Conservation (phyloP, 441 rosid genomes). For the Pelargonium fulgidum region DNA sequence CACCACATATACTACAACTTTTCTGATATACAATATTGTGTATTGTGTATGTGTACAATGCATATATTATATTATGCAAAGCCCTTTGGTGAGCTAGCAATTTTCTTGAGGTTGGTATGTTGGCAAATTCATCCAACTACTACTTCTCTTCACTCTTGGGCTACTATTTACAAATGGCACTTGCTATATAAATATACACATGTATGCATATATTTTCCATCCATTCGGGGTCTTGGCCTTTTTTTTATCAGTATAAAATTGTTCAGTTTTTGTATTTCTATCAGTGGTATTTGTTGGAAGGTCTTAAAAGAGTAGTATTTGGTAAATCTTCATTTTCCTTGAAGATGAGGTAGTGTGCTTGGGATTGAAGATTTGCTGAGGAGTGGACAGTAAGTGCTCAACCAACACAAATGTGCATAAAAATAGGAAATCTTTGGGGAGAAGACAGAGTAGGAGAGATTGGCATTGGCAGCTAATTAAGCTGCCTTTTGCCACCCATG, state of each 20-base stretch:
- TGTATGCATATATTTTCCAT: neutral
- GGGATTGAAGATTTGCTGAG: conserved; percentile 43
- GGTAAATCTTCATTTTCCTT: conserved; percentile 29
- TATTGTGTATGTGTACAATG: neutral
- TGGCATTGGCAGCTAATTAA: conserved; percentile 12
- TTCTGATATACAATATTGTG: neutral
- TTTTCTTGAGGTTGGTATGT: conserved; percentile 32
- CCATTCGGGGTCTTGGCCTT: neutral
- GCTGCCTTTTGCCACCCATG: conserved; percentile 13
- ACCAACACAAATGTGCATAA: conserved; percentile 28
- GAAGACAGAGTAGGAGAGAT: conserved; percentile 46
- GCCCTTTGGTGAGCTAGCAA: conserved; percentile 31
- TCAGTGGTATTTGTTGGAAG: conserved; percentile 32
- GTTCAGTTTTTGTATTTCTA: conserved; percentile 23
- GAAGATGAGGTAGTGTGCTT: conserved; percentile 31
- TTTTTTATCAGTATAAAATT: neutral
- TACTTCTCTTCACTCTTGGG: conserved; percentile 31
- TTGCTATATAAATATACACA: conserved; percentile 21
- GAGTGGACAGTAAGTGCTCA: conserved; percentile 49
- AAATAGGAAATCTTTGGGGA: conserved; percentile 41
- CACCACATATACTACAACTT: neutral
- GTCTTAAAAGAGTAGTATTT: conserved; percentile 24
- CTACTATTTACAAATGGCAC: conserved; percentile 8
- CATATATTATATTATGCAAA: neutral
- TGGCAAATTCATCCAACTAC: conserved; percentile 33